Evolutionary conservation across 2,329 filamentous ascomycete species (phyloP).

Genomic region (Elsinoe arachidis): DNA sequence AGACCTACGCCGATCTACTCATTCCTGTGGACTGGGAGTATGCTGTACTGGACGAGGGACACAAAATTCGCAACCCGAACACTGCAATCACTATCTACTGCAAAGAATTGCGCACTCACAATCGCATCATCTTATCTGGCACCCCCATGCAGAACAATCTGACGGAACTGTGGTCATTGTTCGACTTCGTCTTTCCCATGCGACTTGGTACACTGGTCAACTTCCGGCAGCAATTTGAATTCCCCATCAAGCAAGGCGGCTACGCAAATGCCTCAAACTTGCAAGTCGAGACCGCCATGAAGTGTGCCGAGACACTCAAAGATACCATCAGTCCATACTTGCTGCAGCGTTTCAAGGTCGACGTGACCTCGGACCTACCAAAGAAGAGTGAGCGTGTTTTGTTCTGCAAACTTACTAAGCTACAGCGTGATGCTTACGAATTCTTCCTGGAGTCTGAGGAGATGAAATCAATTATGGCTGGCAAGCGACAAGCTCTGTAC

Average conservation of each 20-base stretch:
- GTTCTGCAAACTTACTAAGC: constrained; percentile 81
- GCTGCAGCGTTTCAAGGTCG: constrained; percentile 82
- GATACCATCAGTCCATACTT: constrained; percentile 90
- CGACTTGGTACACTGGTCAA: constrained; percentile 82
- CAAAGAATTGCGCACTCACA: constrained; percentile 84
- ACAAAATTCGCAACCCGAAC: constrained; percentile 96
- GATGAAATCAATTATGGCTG: constrained; percentile 70
- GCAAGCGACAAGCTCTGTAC: constrained; percentile 69
- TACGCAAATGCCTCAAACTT: constrained; percentile 93
- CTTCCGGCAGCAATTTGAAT: constrained; percentile 85
- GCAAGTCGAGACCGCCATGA: constrained; percentile 87
- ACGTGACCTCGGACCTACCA: constrained; percentile 86
- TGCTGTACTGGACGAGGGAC: constrained; percentile 89
- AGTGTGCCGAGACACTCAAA: constrained; percentile 87
- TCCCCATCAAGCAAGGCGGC: constrained; percentile 84
- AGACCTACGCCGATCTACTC: constrained; percentile 77
- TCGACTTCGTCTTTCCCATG: constrained; percentile 97
- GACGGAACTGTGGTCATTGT: constrained; percentile 89
- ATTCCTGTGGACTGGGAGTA: constrained; percentile 85
- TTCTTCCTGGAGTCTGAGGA: constrained; percentile 74
- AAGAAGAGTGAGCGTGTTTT: constrained; percentile 95
- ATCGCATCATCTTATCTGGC: constrained; percentile 86
- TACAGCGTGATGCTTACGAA: constrained; percentile 73
- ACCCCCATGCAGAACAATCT: constrained; percentile 98
- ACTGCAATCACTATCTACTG: constrained; percentile 89